A percentile compares a stretch with the other conserved stretches of the same genome.
Evolutionary conservation across 2,329 filamentous ascomycete species (phyloP).

Genomic region (Tolypocladium inflatum): DNA sequence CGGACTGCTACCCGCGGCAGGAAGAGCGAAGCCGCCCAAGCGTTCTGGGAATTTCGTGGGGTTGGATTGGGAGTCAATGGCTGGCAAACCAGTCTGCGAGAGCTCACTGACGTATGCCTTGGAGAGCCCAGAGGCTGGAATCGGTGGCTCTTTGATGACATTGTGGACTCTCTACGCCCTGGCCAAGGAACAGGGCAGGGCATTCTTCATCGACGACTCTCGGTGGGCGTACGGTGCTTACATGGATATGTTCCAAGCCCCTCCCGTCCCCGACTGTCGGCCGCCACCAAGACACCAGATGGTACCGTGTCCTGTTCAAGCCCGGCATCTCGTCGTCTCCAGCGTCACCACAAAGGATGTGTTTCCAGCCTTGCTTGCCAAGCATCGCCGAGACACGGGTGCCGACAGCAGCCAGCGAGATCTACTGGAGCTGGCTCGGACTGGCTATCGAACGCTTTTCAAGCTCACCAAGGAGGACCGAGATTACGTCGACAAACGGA

Average conservation of each 20-base stretch:
- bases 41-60: conserved; percentile 38
- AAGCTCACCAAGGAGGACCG: conserved; percentile 56
- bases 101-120: conserved; percentile 69
- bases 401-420: conserved; percentile 27
- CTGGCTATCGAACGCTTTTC: conserved; percentile 68
- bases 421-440: conserved; percentile 58
- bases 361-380: conserved; percentile 46
- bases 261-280: conserved; percentile 55
- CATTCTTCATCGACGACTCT: conserved; percentile 79
- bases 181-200: conserved; percentile 61
- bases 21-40: conserved; percentile 27
- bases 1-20: conserved; percentile 45
- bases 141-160: conserved; percentile 68
- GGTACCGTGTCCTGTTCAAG: conserved; percentile 68
- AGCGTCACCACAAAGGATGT: conserved; percentile 54
- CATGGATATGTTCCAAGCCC: conserved; percentile 59
- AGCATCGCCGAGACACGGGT: conserved; percentile 16
- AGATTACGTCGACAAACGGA: conserved; percentile 51
- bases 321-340: conserved; percentile 66
- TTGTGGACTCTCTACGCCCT: conserved; percentile 80
- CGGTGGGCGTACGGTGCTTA: conserved; percentile 77
- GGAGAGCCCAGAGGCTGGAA: conserved; percentile 61
- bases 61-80: conserved; percentile 30
- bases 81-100: conserved; percentile 50
- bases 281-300: conserved; percentile 67